phyloP scores from a whole-genome alignment of 805 yeast species.

The Monosporozyma siamensis region DNA sequence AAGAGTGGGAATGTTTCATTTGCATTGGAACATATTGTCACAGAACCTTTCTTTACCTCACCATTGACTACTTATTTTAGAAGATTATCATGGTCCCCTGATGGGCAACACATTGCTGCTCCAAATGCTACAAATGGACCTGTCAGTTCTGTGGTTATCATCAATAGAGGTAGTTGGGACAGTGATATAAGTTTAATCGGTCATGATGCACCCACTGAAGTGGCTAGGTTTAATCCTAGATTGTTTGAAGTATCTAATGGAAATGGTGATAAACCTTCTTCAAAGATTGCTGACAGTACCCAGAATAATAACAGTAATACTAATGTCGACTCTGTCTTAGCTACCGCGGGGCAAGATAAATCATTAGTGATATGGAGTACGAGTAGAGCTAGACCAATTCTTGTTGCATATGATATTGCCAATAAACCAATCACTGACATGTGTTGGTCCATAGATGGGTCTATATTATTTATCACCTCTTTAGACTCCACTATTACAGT shows the following conservation, averaged over 20 bases:
- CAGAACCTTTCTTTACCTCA: constrained; percentile 78
- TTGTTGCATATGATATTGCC: constrained; percentile 69
- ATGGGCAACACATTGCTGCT: constrained; percentile 77
- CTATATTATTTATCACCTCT: constrained; percentile 62
- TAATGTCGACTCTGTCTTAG: constrained; percentile 58
- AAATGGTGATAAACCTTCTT: background rate
- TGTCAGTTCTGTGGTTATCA: constrained; percentile 60
- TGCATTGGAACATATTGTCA: constrained; percentile 72
- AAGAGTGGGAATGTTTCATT: constrained; percentile 67
- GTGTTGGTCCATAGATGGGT: constrained; percentile 81
- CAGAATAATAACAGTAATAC: background rate
- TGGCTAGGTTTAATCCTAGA: constrained; percentile 64
- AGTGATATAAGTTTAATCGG: constrained; percentile 67
- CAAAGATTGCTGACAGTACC: background rate
- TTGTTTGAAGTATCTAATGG: constrained; percentile 35
- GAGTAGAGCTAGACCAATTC: constrained; percentile 59
- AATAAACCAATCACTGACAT: constrained; percentile 78
- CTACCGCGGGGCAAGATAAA: constrained; percentile 93
- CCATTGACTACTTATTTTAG: constrained; percentile 89
- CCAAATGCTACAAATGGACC: constrained; percentile 85
- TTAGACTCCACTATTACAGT: constrained; percentile 76
- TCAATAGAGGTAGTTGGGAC: constrained; percentile 74
- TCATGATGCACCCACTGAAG: constrained; percentile 81
- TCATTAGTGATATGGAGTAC: constrained; percentile 86
- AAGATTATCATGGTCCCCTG: constrained; percentile 83